These are phyloP conservation scores for Termitomyces titanicus DNA, from an alignment of 768 basidiomycete genomes.

Conservation along the genomic window DNA sequence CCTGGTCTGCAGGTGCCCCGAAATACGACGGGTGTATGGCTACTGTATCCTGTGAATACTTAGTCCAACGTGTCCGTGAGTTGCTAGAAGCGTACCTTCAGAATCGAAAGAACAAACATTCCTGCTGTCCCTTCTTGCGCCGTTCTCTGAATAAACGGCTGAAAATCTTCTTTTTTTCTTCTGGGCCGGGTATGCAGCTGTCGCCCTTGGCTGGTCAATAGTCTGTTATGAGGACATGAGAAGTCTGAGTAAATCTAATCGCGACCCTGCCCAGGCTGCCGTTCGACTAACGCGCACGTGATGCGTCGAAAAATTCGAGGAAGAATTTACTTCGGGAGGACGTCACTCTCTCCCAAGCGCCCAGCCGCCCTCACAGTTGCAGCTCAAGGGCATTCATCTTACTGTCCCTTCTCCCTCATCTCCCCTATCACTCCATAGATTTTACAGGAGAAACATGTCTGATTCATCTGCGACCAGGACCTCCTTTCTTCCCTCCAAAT, in stretches of 20 bases:
- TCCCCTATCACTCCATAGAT: neutral
- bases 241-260: conserved; percentile 8
- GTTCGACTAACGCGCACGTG: conserved; percentile 11
- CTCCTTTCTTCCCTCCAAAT: conserved; percentile 59
- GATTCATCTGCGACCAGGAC: conserved; percentile 28
- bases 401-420: neutral
- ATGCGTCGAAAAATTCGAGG: conserved; percentile 10
- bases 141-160: neutral
- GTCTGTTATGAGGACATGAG: conserved; percentile 12
- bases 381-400: neutral
- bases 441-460: conserved; percentile 15
- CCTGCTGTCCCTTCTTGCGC: neutral
- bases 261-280: conserved; percentile 11
- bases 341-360: neutral
- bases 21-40: conserved; percentile 89
- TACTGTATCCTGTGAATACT: conserved; percentile 71
- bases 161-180: neutral
- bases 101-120: conserved; percentile 46
- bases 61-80: neutral
- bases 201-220: conserved; percentile 1
- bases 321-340: conserved; percentile 1
- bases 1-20: conserved; percentile 69
- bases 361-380: neutral
- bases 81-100: conserved; percentile 28
- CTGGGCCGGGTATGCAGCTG: neutral